phyloP scores from a whole-genome alignment of 805 yeast species.

The Nakazawaea laoshanensis region DNA sequence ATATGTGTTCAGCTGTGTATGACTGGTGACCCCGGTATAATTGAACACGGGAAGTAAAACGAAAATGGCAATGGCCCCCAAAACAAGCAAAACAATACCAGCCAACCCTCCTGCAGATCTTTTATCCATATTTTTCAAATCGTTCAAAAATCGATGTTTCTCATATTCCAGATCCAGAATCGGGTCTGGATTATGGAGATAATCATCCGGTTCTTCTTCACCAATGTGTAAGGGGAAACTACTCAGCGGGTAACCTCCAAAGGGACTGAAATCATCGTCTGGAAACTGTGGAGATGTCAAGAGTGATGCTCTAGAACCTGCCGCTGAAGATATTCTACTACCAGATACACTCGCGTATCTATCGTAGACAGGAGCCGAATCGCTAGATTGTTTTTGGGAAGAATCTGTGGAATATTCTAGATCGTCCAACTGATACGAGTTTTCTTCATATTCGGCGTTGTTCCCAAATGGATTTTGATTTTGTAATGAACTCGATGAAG shows the following conservation, averaged over 20 bases:
- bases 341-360: too few relatives aligned
- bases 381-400: background rate
- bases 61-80: slow-evolving; percentile 61
- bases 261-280: slow-evolving; percentile 85
- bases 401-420: slow-evolving; percentile 4
- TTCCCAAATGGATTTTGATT: slow-evolving; percentile 5
- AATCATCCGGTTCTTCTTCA: slow-evolving; percentile 93
- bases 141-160: slow-evolving; percentile 55
- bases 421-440: slow-evolving; percentile 3
- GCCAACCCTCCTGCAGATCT: slow-evolving; percentile 52
- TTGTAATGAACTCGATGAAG: slow-evolving; percentile 6
- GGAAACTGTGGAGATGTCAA: too few relatives aligned
- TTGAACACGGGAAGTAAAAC: slow-evolving; percentile 79
- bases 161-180: slow-evolving; percentile 84
- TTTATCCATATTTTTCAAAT: slow-evolving; percentile 58
- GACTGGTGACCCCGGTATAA: slow-evolving; percentile 55
- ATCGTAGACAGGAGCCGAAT: background rate
- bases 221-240: slow-evolving; percentile 45
- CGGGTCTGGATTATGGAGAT: slow-evolving; percentile 93
- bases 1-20: slow-evolving; percentile 14
- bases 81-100: slow-evolving; percentile 49
- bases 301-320: background rate
- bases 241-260: slow-evolving; percentile 69
- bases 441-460: slow-evolving; percentile 1
- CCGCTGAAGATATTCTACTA: slow-evolving; percentile 1